Evolutionary conservation across 164 flowering plant species (phyloP), one percentile per base, ranked within the genome.

Genomic region (grape (Vitis vinifera)): DNA sequence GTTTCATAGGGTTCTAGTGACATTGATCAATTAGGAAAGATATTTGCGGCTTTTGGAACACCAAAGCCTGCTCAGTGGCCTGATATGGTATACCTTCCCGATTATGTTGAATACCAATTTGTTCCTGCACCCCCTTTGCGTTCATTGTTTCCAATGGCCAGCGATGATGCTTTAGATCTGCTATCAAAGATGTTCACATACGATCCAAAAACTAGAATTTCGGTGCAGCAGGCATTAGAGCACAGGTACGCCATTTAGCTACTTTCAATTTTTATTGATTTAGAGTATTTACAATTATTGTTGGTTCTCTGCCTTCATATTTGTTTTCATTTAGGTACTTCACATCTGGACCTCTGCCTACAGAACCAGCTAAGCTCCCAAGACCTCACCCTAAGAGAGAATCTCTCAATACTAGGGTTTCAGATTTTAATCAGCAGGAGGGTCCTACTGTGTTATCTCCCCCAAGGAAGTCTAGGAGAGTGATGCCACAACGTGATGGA

Each of bases 41-140:
- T 96, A 49, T 96, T 96, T 87, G 91, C 90, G 14, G 90, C 92
- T 66, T 91, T 96, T 76, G 99, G 99, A 68, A 96, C 99, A 49
- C 97, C 99, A 55, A 93, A 86, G 75, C 74, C 87, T 31, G 75
- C 90, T 67, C 98, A 93, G 68, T 93, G 99, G 99, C 91, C 97
- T 53, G 98, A 96, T 82, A 85, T 93, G 92, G 75, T 79, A 51
- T 93, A 79, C 74, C 97, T 96, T 71, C 97, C 99, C 63, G 97
- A 90, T 85, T 93, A 90, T 77, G 90, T 93, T 71, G 97, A 90
- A 74, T 93, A 90, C 77, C 93, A 89, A 66, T 74, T 67, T 81
- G 93, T 84, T 63, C 89, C 90, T 55, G 88, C 93, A 51, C 93
- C 88, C 59, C 87, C 97, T 50, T 70, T 89, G 19, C 91, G 95